Percentiles rank a stretch among this genome's conserved stretches.
These are phyloP conservation scores for Petunia hybrid DNA, from an alignment of 305 asterid genomes.

Conservation along the genomic window DNA sequence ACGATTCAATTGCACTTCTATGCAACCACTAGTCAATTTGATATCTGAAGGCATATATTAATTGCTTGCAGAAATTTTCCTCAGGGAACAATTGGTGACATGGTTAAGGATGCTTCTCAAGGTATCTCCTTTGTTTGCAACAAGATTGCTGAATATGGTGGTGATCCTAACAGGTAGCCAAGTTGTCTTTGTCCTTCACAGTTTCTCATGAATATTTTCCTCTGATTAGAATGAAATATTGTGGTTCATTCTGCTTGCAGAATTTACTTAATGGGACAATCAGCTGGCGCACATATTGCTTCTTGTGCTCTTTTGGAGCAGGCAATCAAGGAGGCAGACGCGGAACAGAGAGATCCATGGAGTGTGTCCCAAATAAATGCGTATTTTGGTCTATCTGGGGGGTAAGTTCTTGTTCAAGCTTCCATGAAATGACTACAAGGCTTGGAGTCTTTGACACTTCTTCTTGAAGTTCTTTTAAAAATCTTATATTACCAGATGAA, in stretches of 20 bases:
- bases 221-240: constrained; percentile 27
- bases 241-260: constrained; percentile 45
- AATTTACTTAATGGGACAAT: constrained; percentile 94
- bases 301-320: constrained; percentile 91
- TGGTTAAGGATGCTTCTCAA: constrained; percentile 93
- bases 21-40: constrained; percentile 29
- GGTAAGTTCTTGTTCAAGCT: constrained; percentile 55
- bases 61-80: constrained; percentile 86
- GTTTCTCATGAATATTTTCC: constrained; percentile 4
- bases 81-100: constrained; percentile 91
- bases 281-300: constrained; percentile 98
- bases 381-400: constrained; percentile 96
- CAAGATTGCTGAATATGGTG: constrained; percentile 91
- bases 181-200: not conserved
- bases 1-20: constrained; percentile 5
- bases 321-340: constrained; percentile 80
- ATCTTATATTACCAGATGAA: constrained; percentile 16
- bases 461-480: constrained; percentile 13
- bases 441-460: not conserved
- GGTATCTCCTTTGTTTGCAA: constrained; percentile 92
- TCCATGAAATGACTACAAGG: not conserved
- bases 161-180: constrained; percentile 82
- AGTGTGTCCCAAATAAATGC: constrained; percentile 86
- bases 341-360: constrained; percentile 74
- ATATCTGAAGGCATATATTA: constrained; percentile 24